A percentile compares a stretch with the other conserved stretches of the same genome.
phyloP scores from a whole-genome alignment of 352 stramenopile genomes.

The Pythium monospermum region DNA sequence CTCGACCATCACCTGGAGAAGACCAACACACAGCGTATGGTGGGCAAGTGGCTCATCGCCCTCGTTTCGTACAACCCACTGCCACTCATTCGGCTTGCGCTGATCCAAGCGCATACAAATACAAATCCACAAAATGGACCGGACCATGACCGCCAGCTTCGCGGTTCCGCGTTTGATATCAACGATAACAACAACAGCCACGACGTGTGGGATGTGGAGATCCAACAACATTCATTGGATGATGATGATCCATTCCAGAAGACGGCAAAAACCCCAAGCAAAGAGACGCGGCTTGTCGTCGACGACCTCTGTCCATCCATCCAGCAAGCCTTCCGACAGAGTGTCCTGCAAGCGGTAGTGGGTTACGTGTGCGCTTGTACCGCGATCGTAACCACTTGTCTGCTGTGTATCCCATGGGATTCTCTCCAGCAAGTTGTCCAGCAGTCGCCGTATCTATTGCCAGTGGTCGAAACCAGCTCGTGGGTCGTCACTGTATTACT shows the following conservation, averaged over 20 bases:
- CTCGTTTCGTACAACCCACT: conserved; percentile 15
- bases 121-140: no score
- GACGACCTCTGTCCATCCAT: conserved; percentile 1
- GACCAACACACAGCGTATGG: not conserved
- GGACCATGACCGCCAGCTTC: no score
- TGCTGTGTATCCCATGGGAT: not conserved
- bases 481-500: not conserved
- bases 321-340: conserved; percentile 21
- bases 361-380: not conserved
- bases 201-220: no score
- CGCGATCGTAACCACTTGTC: not conserved
- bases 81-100: conserved; percentile 5
- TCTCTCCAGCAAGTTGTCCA: not conserved
- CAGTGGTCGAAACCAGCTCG: not conserved
- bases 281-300: conserved; percentile 12
- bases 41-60: conserved; percentile 12
- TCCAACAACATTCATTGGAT: not conserved
- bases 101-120: conserved; percentile 14
- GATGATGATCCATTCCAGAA: not conserved
- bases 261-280: no score
- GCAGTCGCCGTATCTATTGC: conserved; percentile 1
- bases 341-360: conserved; percentile 9
- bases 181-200: no score
- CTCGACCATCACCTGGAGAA: conserved; percentile 14
- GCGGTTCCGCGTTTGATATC: no score